These are phyloP conservation scores for Syncephalastrum sp. DNA, from an alignment of 371 early-diverging fungal species.

Conservation along the genomic window DNA sequence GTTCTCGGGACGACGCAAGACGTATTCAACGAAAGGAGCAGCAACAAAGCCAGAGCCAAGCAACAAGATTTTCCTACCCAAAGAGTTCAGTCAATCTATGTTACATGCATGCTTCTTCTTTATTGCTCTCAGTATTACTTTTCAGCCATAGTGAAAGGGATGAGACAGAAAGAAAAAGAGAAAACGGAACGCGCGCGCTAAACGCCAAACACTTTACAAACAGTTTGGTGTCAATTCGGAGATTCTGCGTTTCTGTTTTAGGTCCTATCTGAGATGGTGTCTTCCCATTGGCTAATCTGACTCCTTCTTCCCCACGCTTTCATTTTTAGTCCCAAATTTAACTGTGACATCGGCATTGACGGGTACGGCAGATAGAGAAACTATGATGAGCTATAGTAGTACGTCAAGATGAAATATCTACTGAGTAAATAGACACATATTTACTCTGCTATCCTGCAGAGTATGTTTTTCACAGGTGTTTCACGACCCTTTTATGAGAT, in stretches of 20 bases:
- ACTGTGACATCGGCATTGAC: no score
- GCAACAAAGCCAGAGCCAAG: conserved; percentile 98
- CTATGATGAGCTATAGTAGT: no score
- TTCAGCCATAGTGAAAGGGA: conserved; percentile 17
- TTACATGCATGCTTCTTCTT: not conserved
- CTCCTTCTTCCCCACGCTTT: no score
- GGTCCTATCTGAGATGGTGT: conserved; percentile 13
- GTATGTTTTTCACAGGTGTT: no score
- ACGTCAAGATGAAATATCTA: no score
- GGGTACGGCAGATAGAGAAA: no score
- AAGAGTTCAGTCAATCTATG: not conserved
- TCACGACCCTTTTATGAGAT: no score
- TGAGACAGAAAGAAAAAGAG: conserved; percentile 7
- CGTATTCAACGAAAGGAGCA: conserved; percentile 93
- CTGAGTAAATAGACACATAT: no score
- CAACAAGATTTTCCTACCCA: conserved; percentile 78
- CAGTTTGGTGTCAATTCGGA: conserved; percentile 9
- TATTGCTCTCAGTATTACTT: conserved; percentile 7
- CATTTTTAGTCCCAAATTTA: not conserved
- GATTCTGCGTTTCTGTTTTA: conserved; percentile 12
- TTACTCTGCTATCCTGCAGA: no score
- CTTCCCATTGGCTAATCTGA: conserved; percentile 10
- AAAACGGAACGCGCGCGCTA: conserved; percentile 6
- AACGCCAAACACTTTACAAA: conserved; percentile 5
- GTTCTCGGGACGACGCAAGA: conserved; percentile 81